Base-by-base conservation (phyloP, 2,329 filamentous ascomycete genomes). In the Aspergillus brasiliensis region DNA sequence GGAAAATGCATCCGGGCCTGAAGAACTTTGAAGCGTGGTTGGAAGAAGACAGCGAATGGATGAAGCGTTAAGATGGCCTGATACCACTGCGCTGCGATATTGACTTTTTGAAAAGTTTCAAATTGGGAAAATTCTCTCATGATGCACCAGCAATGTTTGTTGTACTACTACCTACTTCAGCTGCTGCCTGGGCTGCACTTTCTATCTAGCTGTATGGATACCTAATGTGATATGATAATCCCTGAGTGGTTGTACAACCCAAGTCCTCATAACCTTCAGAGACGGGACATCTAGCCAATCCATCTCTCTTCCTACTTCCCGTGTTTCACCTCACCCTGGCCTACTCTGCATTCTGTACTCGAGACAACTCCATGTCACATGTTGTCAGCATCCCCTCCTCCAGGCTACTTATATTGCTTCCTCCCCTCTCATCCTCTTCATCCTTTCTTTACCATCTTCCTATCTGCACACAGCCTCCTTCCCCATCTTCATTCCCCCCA, bases 11-110 rank as follows among this genome's bases (percentile, higher is more conserved):
- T 69, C 78, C 79, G 1, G 73, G 73, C 23, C 65, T 84, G 68
- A 78, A 78, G 68, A 74, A 80, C 56, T 82, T 84, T 59, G 77
- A 76, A 61, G 74, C 69, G 5, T 85, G 81, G 80, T 60, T 85
- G 63, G 71, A 74, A 68, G 74, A 78, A 68, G 78, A 81, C 61
- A 84, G 81, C 67, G 73, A 44, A 27, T 57, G 51, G 54, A 13
- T 52, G 15, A 52, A 15, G 13, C 37, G 11, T 13, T 44, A 13
- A 44, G 13, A 1, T 19, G 19, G 11, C 13, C 19, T 13, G 0
- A 19, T 11, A 34, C 31, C 1, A 34, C 11, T 34, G 31, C 31
- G 0, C 31, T 34, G 11, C 11, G 13, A 13, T 11, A 13, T 34
- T 34, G 27, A 34, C 31, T 15, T 34, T 34, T 5, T 44, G 40